Conservation (phyloP, 805 yeast genomes). For the Lipomyces mesembrius region DNA sequence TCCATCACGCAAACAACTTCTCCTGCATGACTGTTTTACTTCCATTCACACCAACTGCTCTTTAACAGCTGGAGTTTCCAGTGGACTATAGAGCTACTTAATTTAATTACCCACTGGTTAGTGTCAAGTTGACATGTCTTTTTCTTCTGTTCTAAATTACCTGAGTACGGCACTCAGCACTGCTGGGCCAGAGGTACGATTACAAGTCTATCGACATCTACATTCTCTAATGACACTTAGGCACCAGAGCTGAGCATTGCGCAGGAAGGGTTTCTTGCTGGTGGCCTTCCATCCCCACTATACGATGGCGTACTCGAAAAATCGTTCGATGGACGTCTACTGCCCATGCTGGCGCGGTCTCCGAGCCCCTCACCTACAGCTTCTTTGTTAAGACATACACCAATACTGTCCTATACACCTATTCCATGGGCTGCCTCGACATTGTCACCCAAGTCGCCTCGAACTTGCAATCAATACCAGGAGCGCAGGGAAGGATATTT, state of each 20-base stretch:
- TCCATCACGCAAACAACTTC: not conserved
- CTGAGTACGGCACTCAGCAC: not conserved
- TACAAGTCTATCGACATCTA: not conserved
- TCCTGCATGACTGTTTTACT: not conserved
- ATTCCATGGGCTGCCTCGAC: not conserved
- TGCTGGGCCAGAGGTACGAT: not conserved
- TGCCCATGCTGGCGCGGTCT: not conserved
- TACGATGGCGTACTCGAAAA: conserved; percentile 8
- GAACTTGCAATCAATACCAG: not conserved
- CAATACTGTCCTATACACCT: not conserved
- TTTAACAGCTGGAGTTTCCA: not conserved
- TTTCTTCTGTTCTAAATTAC: not conserved
- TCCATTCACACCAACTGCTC: not conserved
- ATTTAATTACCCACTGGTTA: not conserved
- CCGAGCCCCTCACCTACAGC: not conserved
- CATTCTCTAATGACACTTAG: not conserved
- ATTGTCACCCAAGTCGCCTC: not conserved
- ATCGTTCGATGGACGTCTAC: conserved; percentile 9
- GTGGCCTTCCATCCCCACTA: not conserved
- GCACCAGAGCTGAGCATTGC: not conserved
- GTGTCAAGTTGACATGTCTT: not conserved
- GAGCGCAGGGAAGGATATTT: not conserved
- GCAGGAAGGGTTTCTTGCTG: not conserved
- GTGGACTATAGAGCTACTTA: not conserved
- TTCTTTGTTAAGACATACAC: not conserved